Base-by-base conservation (phyloP, 1,284 basidiomycete species). In the Meripilus lineatus region DNA sequence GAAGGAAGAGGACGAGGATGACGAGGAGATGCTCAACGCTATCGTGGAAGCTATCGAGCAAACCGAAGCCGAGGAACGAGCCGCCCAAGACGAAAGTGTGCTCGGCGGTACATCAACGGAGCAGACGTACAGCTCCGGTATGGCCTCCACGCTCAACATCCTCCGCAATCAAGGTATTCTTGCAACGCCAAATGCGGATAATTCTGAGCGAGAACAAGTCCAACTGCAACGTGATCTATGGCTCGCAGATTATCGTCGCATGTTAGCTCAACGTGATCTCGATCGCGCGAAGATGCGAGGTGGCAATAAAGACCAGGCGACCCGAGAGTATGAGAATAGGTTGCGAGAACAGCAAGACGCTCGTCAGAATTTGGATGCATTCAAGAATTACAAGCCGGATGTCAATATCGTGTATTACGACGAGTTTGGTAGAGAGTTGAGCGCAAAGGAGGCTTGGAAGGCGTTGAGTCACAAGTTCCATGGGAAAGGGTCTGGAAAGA, bases 371-470 rank as follows among this genome's bases (percentile, higher is more conserved):
- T 68, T 93, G 54, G 91, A 96, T 30, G 64, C 81, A 38, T 99
- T 89, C 77, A 89, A 85, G 66, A 78, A 88, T 60, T 99, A 99
- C 74, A 96, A 94, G 66, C 96, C 96, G 1, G 93, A 96, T 64
- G 78, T 99, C 56, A 91, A 95, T 52, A 91, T 99, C 59, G 88
- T 89, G 47, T 99, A 99, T 65, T 88, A 95, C 54, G 96, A 99
- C 63, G 93, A 96, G 65, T 91, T 92, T 61, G 96, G 96, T n/a
- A 76, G 93, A 17, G 65, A 75, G 50, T 72, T 98, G 61, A 90
- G 88, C 20, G 83, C 85, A 25, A 98, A 98, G 72, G 96, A 99
- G 68, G 93, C 93, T 11, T 96, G 93, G 93, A 95, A 95, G 68
- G 89, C 89, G 18, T 70, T 96, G 41, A 91, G 87, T 42, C 93